Base-by-base conservation (phyloP, 805 yeast genomes). In the Tetrapisispora arboricola region DNA sequence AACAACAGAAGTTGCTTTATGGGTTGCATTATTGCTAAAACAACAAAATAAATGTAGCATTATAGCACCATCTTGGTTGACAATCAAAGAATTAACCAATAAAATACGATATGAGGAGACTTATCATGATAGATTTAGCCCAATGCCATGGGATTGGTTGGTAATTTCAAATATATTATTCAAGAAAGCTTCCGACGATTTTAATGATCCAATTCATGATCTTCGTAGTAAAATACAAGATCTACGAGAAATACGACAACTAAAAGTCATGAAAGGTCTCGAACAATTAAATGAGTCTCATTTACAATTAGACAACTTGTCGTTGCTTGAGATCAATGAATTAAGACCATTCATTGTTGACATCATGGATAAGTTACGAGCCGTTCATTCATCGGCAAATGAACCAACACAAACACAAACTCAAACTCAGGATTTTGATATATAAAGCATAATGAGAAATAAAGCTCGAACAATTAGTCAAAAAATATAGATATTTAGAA, bases 141-240 rank as follows among this genome's bases (percentile, higher is more conserved):
- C 68, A 7, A 61, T 90, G 38, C 97, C 97, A 0, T 80, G 81
- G 78, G 76, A 80, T 56, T 92, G 98, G 98, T 66, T 87, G 18
- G 95, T 90, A 38, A 55, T 82, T 1, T 74, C 90, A 4, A 84
- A 81, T 49, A 69, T 81, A 11, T 63, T 90, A 36, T 67, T 90
- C 35, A 58, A 58, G 3, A 68, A 68, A 32, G 95, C 95, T 2
- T 51, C 80, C 0, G 95, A 88, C 50, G 97, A 92, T 58, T 65
- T 87, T 40, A 64, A 68, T 12, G 90, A 82, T 45, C 80, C 86
- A 1, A 71, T 83, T 0, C 84, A 83, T 51, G 79, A 73, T 43
- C 61, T 90, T 20, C 65, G 92, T 37, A 73, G 84, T 2, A 58
- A 78, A 13, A 65, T 90, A 3, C 94, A 87, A 52, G 96, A 90